Conservation (phyloP, 2,329 filamentous ascomycete species). For the Ceratocystis variospora region DNA sequence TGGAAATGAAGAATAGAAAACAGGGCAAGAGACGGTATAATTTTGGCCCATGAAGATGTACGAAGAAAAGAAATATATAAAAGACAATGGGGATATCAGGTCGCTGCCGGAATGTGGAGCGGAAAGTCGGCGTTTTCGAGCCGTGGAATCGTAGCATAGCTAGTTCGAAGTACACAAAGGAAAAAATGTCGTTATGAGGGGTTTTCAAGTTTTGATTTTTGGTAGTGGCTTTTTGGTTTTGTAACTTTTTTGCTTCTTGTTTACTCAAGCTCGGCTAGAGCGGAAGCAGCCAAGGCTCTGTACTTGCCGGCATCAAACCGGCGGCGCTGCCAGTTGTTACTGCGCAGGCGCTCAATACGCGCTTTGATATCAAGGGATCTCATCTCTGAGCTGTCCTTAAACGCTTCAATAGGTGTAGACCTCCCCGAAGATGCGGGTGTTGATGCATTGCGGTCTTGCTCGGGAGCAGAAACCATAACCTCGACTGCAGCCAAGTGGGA, state of each 20-base stretch:
- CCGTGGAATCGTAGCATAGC: background rate
- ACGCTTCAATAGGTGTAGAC: constrained; percentile 20
- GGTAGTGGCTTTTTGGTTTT: background rate
- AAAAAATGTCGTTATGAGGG: constrained; percentile 5
- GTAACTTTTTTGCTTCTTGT: background rate
- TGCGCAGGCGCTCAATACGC: constrained; percentile 41
- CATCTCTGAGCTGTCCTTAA: constrained; percentile 27
- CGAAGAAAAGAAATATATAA: background rate
- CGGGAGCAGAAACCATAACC: constrained; percentile 26
- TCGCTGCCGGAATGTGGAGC: background rate
- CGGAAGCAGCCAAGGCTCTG: constrained; percentile 38
- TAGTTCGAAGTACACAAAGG: background rate
- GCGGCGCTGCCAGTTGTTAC: constrained; percentile 41
- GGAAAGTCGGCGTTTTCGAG: background rate
- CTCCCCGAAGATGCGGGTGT: constrained; percentile 17
- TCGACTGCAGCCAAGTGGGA: constrained; percentile 37
- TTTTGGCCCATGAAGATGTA: background rate
- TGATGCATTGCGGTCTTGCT: background rate
- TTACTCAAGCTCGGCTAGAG: constrained; percentile 36
- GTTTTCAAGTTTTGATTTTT: background rate
- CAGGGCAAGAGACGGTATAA: constrained; percentile 7
- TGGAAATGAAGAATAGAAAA: constrained; percentile 5
- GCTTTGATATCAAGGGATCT: constrained; percentile 33
- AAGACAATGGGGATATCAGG: constrained; percentile 3
- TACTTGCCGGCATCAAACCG: constrained; percentile 42